These are phyloP conservation scores for Saccharomycopsis guyanensis DNA, from an alignment of 805 yeast species.

Conservation along the genomic window DNA sequence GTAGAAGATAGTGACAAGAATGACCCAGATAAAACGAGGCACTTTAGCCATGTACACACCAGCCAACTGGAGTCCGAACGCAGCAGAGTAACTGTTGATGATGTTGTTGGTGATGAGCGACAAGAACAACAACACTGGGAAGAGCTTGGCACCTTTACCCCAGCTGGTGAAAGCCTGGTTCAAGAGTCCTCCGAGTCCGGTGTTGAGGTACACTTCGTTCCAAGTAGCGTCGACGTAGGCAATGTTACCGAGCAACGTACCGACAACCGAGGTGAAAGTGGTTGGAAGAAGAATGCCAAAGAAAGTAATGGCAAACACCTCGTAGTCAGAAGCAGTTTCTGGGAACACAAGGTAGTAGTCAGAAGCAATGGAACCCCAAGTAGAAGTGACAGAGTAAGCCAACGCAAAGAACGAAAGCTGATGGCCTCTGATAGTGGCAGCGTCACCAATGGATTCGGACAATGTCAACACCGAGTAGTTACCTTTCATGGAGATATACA, in stretches of 20 bases:
- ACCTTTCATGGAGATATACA: conserved; percentile 55
- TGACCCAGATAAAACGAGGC: conserved; percentile 75
- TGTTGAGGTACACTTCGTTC: conserved; percentile 43
- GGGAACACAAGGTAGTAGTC: conserved; percentile 83
- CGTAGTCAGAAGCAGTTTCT: conserved; percentile 50
- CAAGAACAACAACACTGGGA: conserved; percentile 59
- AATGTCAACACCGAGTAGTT: conserved; percentile 30
- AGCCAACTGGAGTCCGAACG: conserved; percentile 65
- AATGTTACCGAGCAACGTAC: conserved; percentile 59
- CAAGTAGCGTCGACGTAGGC: conserved; percentile 48
- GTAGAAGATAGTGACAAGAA: conserved; percentile 54
- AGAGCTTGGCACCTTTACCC: conserved; percentile 69
- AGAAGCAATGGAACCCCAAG: conserved; percentile 85
- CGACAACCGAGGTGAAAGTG: conserved; percentile 66
- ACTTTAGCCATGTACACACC: conserved; percentile 46
- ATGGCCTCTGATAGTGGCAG: conserved; percentile 49
- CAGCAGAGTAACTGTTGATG: conserved; percentile 74
- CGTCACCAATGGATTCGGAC: conserved; percentile 31
- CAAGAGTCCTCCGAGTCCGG: conserved; percentile 73
- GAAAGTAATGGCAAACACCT: conserved; percentile 54
- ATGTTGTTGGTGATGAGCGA: conserved; percentile 78
- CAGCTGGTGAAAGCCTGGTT: conserved; percentile 51
- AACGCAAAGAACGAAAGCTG: conserved; percentile 67
- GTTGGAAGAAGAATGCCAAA: conserved; percentile 66
- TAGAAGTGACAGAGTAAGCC: conserved; percentile 69